Evolutionary conservation across 495 filamentous ascomycete species (phyloP), one percentile per base, ranked within the genome.

Genomic region (Oidiodendron maius): DNA sequence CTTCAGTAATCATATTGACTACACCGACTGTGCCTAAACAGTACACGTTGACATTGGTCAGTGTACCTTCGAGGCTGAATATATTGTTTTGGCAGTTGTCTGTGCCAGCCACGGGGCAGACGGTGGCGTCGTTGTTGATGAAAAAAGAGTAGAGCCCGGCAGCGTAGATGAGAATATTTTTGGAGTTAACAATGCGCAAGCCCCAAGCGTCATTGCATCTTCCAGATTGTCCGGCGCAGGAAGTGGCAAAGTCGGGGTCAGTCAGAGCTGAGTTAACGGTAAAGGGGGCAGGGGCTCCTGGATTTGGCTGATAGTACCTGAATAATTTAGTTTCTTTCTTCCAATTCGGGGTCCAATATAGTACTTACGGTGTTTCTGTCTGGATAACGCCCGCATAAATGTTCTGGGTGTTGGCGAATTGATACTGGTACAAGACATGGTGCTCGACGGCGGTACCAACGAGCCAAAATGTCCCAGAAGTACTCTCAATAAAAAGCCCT

Each of bases 91-190:
- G 91, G 70, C 93, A 96, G 42, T 75, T 79, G 61, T 93, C 74
- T 9, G 67, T 70, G 1, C 62, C 60, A 12, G 69, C 74, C 17
- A 64, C 62, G 10, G 57, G 41, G 2, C 72, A 74, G 63, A 96
- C 10, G 69, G 71, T 64, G 95, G 89, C 34, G 18, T 64, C 74
- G 66, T 91, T 90, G 70, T 91, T 93, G 55, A 83, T 80, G 61
- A 93, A 95, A 76, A 93, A 95, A 38, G 76, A 83, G 71, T 95
- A 95, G 36, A 91, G 61, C 9, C 88, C 88, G 5, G 82, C 83
- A 46, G 89, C 88, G 61, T 87, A 89, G 59, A 91, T 62, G 55
- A 76, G 80, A n/a, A 88, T 64, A 37, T 89, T 76, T 6, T 71
- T 73, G 12, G 82, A 84, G 60, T 77, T 72, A 37, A 84, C 64